Evolutionary conservation across 805 yeast genomes (phyloP), one percentile per base, ranked within the genome.

Genomic region (Hanseniaspora jakobsenii): DNA sequence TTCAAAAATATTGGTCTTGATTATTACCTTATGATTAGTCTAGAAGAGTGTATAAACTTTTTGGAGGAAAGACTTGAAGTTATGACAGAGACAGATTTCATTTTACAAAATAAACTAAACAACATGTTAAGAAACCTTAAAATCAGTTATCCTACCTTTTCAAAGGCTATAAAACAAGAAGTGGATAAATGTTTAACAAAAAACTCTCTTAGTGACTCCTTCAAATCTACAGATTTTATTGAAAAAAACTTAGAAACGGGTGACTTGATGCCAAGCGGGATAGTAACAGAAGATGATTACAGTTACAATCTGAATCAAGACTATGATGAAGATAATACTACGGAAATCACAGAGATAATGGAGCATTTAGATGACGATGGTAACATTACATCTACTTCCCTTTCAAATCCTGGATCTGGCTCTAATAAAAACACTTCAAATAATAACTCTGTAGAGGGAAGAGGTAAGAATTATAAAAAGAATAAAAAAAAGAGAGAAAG

Each of bases 271-370:
- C 46, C 46, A 17, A 30, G 36, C 19, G 46, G 46, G 19, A 18
- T 35, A n/a, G 13, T 42, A 2, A 42, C 39, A 6, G 36, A 39
- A 9, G 30, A 28, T 21, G 8, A 8, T 27, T 13, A 10, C 10
- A 24, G 10, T 24, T 7, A 24, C 13, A 14, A 27, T 10, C 5
- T 8, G 30, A 7, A 6, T 23, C 28, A n/a, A 14, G 29, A 34
- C 6, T 29, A 42, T 4, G 39, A 27, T 23, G 35, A 60, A 14
- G 47, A 51, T 18, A 52, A 48, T 7, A 21, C 79, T 22, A 69
- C 79, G 69, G 87, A 80, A 39, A 80, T 81, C 8, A 63, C 79
- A 69, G 87, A 80, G 38, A 80, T 81, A 7, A 63, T 70, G 17
- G 89, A 79, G 54, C 71, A 71, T 41, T 58, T 81, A 29, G 85